Evolutionary conservation across 2,329 filamentous ascomycete species (phyloP).

Genomic region (Fusarium algeriense): DNA sequence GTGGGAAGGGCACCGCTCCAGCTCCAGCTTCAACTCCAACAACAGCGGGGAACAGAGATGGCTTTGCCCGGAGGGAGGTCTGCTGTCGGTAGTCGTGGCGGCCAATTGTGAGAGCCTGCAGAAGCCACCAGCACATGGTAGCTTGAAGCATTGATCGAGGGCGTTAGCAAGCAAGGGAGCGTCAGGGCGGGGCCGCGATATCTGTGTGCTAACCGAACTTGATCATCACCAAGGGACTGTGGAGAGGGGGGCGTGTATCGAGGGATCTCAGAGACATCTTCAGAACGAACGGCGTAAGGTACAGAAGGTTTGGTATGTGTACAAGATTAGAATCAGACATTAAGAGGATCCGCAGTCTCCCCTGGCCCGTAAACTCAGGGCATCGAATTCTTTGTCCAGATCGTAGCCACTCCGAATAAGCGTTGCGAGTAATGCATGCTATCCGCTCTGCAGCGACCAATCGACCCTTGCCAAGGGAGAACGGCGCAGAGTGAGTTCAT

Average conservation of each 20-base stretch:
- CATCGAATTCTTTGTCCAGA: slow-evolving; percentile 48
- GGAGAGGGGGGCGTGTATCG: slow-evolving; percentile 40
- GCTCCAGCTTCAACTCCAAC: slow-evolving; percentile 16
- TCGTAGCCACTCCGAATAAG: slow-evolving; percentile 35
- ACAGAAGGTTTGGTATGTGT: slow-evolving; percentile 50
- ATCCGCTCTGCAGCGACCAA: slow-evolving; percentile 34
- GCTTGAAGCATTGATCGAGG: slow-evolving; percentile 52
- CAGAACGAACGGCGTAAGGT: slow-evolving; percentile 46
- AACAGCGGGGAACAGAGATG: slow-evolving; percentile 45
- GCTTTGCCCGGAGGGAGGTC: slow-evolving; percentile 47
- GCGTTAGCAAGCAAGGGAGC: slow-evolving; percentile 55
- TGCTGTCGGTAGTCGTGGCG: slow-evolving; percentile 41
- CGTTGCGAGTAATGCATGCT: slow-evolving; percentile 31
- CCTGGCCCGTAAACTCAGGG: slow-evolving; percentile 32
- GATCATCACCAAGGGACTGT: slow-evolving; percentile 42
- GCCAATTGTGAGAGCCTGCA: slow-evolving; percentile 47
- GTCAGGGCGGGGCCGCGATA: slow-evolving; percentile 46
- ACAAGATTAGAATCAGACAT: slow-evolving; percentile 58
- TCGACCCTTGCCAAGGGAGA: slow-evolving; percentile 48
- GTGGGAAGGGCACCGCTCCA: slow-evolving; percentile 43
- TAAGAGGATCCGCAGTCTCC: slow-evolving; percentile 42
- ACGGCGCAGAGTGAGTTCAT: slow-evolving; percentile 24
- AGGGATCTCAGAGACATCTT: slow-evolving; percentile 39
- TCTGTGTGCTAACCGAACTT: slow-evolving; percentile 36
- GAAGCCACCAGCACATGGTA: slow-evolving; percentile 54